Evolutionary conservation across 148 eudicot genomes (phyloP), one percentile per base, ranked within the genome.

Genomic region (Heliosperma pusillum): DNA sequence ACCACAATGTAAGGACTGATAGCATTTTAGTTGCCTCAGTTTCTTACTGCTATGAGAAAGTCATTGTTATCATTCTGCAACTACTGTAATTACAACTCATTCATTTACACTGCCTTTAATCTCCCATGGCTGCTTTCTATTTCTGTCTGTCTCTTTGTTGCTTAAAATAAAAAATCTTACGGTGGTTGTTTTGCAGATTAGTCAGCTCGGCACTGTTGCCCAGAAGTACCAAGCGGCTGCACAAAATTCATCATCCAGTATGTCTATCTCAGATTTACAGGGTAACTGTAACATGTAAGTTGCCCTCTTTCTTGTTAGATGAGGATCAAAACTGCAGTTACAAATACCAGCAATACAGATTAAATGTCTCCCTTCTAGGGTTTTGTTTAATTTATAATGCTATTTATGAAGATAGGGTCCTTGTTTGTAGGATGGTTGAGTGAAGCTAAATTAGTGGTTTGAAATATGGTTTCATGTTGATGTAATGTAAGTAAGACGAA

Each of bases 231-330:
- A 95, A 80, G 80, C 93, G 74, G 86, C 89, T 66, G 82, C 96
- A 69, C 97, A 95, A 74, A 89, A 85, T 83, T 80, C 93, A 33
- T 85, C 98, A 50, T 78, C 96, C 63, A 88, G 77, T 73, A 74
- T 77, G 58, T 85, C 97, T 17, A 89, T 82, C 71, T 85, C 92
- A 33, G 98, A 95, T 80, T 82, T 95, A 58, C 98, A 95, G 85
- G 88, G 84, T 77, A 89, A 95, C 78, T 95, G 98, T 80, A 92
- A 92, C 57, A 89, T 90, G 98, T 95, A 81, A 81, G 98, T 75
- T 65, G 26, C 59, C 78, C 42, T 56, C 3, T 69, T 61, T 40
- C 68, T 68, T 2, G 16, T 47, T 76, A 60, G 69, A 26, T 66
- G 30, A 9, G 21, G 52, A 68, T 11, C 5, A 26, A 33, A 30